Percentiles rank a stretch among this genome's conserved stretches.
Evolutionary conservation across 2,329 filamentous ascomycete species (phyloP).

Genomic region (Alternaria conjuncta): DNA sequence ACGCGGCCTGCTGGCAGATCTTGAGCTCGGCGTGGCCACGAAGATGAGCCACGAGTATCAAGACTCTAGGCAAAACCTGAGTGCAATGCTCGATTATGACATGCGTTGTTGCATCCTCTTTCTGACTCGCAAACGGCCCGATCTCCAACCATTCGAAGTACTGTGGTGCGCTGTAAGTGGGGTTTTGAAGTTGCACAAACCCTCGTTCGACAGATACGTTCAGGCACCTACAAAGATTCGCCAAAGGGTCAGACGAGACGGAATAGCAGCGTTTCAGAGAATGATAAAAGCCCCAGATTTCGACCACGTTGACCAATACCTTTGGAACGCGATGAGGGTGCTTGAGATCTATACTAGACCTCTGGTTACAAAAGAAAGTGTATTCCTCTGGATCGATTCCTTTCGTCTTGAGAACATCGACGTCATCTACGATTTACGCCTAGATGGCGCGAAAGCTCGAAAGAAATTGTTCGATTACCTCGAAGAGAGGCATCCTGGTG

Average conservation of each 20-base stretch:
- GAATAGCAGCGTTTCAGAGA: background rate
- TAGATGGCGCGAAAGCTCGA: background rate
- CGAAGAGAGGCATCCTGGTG: background rate
- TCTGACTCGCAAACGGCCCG: background rate
- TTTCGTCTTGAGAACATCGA: background rate
- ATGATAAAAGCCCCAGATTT: background rate
- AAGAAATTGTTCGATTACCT: background rate
- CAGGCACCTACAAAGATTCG: background rate
- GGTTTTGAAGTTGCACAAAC: background rate
- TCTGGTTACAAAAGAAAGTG: background rate
- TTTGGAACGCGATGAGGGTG: background rate
- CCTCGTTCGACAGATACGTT: background rate
- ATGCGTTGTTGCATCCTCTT: background rate
- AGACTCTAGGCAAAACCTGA: background rate
- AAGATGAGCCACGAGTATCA: background rate
- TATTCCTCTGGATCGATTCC: background rate
- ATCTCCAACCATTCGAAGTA: background rate
- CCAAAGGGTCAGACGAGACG: background rate
- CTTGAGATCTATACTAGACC: background rate
- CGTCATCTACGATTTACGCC: background rate
- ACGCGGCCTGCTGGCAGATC: background rate
- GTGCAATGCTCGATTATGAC: background rate
- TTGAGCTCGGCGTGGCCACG: background rate
- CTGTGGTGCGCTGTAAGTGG: background rate
- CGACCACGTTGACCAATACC: background rate